Base-by-base conservation (phyloP, 2,329 filamentous ascomycete species). In the Alternaria sp. region DNA sequence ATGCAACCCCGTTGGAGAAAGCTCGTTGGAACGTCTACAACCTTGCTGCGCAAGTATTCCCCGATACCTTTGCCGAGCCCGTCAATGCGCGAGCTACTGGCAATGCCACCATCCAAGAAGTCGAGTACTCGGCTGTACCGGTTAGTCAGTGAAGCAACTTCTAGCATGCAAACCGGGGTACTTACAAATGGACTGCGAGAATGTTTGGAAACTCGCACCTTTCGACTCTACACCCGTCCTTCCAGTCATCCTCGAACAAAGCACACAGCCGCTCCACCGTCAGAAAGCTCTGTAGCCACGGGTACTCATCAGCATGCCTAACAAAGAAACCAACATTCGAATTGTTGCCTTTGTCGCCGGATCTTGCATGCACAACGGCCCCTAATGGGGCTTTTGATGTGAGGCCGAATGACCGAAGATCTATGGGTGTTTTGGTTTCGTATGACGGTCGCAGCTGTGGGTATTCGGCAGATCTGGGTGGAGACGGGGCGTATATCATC, bases 301-400 rank as follows among this genome's bases (percentile, higher is more conserved):
- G 44, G 18, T 48, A 69, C 25, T 65, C 61, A 36, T 65, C 65
- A 5, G 28, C 57, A 38, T 63, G 16, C 5, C 65, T 57, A 4
- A 67, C 65, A 22, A 63, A 80, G 64, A 79, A 78, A 0, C 78
- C 78, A 49, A 76, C 72, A 54, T 79, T 80, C 9, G 66, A 74
- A 50, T 80, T 74, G 18, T 68, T 11, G 3, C 64, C 67, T 44
- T 71, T 71, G 41, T 71, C 69, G 30, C 30, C 30, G 9, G 11
- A 32, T 32, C 30, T 10, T 11, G 30, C 30, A 32, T 32, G 30
- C 9, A 32, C 30, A 12, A 32, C 5, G 30, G 11, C 1, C 11
- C 30, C 30, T 12, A 32, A 12, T 11, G 30, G 30, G 3, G 30
- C 30, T 32, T 32, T 32, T 12, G 11, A 10, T 12, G 30, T 32